Conservation (phyloP, 805 yeast genomes). For the Saccharomycopsis sp. region DNA sequence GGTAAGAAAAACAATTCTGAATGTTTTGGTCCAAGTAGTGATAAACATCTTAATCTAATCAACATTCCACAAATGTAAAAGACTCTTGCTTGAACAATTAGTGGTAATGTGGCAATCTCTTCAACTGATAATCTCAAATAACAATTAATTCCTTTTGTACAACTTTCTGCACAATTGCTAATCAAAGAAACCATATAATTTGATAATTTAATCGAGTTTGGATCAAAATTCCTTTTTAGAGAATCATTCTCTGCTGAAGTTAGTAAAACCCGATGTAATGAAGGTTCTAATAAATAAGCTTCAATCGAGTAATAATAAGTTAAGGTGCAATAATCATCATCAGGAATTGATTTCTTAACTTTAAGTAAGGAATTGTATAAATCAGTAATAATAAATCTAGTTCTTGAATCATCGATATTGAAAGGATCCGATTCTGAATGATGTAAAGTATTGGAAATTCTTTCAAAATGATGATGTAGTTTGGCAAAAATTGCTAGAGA, state of each 20-base stretch:
- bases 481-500: conserved; percentile 49
- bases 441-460: conserved; percentile 42
- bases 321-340: conserved; percentile 31
- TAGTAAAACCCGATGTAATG: conserved; percentile 21
- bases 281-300: conserved; percentile 57
- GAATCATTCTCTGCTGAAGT: neutral
- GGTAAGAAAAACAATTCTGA: conserved; percentile 38
- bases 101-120: conserved; percentile 47
- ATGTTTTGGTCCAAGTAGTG: conserved; percentile 40
- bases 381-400: conserved; percentile 34
- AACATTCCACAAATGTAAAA: conserved; percentile 60
- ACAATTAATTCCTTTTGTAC: conserved; percentile 39
- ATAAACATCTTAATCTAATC: conserved; percentile 43
- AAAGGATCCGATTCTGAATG: conserved; percentile 23
- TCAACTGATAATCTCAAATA: conserved; percentile 34
- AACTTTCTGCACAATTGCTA: conserved; percentile 42
- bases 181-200: conserved; percentile 31
- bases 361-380: conserved; percentile 37
- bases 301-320: conserved; percentile 53
- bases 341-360: conserved; percentile 30
- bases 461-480: conserved; percentile 50
- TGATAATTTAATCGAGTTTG: conserved; percentile 23
- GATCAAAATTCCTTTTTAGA: conserved; percentile 14
- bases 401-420: conserved; percentile 26
- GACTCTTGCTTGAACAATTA: conserved; percentile 44